Conservation (phyloP, 148 eudicot species). For the Limonium bicolor region DNA sequence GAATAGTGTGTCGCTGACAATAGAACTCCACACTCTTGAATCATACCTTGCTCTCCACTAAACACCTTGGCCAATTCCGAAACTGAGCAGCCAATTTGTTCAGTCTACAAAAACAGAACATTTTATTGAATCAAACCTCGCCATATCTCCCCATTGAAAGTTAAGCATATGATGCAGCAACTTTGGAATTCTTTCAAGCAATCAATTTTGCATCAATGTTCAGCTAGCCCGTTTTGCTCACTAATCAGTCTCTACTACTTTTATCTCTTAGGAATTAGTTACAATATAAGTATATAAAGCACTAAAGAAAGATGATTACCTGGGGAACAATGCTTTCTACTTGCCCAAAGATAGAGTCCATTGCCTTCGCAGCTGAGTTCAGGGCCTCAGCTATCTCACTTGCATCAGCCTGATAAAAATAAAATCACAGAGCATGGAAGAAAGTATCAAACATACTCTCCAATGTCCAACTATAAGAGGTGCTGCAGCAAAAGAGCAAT, state of each 20-base stretch:
- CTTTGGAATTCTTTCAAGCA: no score
- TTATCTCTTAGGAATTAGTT: no score
- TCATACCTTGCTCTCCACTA: constrained; percentile 34
- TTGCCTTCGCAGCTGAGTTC: constrained; percentile 34
- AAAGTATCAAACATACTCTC: constrained; percentile 1
- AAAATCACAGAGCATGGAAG: not conserved
- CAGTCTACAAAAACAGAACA: constrained; percentile 60
- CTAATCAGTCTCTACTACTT: no score
- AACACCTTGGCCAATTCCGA: constrained; percentile 45
- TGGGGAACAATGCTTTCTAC: constrained; percentile 33
- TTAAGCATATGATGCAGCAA: no score
- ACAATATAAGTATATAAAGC: no score
- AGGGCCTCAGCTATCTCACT: constrained; percentile 44
- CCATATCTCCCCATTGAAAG: no score
- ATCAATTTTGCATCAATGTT: no score
- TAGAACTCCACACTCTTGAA: constrained; percentile 56
- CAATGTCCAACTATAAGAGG: no score
- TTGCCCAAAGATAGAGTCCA: constrained; percentile 34
- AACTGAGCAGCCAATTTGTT: constrained; percentile 32
- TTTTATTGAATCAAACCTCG: no score
- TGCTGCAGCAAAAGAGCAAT: no score
- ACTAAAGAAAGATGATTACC: constrained; percentile 19
- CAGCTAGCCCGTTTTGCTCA: not conserved
- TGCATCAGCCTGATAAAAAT: constrained; percentile 26
- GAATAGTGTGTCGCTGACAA: constrained; percentile 24